Conservation (phyloP, 768 basidiomycete species). For the Lentinula raphanica region DNA sequence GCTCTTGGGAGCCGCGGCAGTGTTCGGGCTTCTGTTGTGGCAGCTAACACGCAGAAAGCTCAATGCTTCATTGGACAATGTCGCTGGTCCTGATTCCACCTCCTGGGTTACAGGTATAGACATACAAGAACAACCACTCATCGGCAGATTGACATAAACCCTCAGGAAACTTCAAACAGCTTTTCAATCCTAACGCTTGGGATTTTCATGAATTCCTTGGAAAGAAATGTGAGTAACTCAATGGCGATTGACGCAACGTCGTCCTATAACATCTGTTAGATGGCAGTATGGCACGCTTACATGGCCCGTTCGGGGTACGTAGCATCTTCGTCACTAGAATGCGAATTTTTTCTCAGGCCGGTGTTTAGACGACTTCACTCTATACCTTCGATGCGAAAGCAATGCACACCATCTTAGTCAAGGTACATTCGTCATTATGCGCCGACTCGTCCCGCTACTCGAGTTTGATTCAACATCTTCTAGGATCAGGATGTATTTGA, state of each 20-base stretch:
- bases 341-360: background rate
- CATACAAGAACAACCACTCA: background rate
- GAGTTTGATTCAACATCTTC: background rate
- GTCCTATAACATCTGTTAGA: background rate
- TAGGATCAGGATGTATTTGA: slow-evolving; percentile 1
- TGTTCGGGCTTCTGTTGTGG: background rate
- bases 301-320: background rate
- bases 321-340: background rate
- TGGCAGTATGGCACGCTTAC: background rate
- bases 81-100: background rate
- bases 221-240: background rate
- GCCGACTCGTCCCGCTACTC: background rate
- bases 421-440: background rate
- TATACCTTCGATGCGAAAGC: slow-evolving; percentile 4
- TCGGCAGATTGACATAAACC: background rate
- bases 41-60: background rate
- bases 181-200: slow-evolving; percentile 2
- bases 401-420: slow-evolving; percentile 2
- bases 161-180: background rate
- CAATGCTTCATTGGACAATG: background rate
- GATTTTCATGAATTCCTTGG: background rate
- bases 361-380: background rate
- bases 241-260: background rate
- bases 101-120: background rate
- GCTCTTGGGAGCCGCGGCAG: background rate